Conservation (phyloP, 306 rosid genomes). For the Begonia peltatifolia region DNA sequence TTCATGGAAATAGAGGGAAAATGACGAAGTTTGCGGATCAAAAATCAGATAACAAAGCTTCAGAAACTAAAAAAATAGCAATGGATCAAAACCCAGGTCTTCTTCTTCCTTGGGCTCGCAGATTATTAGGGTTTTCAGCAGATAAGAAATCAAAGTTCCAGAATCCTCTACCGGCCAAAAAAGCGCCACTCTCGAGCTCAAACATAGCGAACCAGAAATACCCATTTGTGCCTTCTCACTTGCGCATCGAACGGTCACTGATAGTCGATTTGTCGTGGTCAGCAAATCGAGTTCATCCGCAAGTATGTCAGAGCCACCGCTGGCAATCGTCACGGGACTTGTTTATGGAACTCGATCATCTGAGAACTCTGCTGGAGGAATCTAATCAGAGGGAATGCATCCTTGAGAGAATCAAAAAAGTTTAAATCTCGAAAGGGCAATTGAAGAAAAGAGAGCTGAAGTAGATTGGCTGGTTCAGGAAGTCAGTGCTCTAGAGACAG, state of each 20-base stretch:
- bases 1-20: constrained; percentile 25
- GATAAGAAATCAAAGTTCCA: constrained; percentile 53
- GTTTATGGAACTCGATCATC: constrained; percentile 76
- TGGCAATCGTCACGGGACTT: constrained; percentile 87
- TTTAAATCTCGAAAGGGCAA: constrained; percentile 28
- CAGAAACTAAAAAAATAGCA: constrained; percentile 24
- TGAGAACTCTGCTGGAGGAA: constrained; percentile 62
- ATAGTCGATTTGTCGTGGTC: constrained; percentile 70
- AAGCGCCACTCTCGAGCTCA: constrained; percentile 31
- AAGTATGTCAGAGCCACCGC: constrained; percentile 42
- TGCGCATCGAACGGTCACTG: constrained; percentile 64
- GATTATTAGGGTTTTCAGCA: constrained; percentile 63
- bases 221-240: constrained; percentile 33
- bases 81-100: constrained; percentile 42
- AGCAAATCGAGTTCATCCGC: constrained; percentile 61
- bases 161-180: constrained; percentile 21
- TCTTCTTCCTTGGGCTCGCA: constrained; percentile 86
- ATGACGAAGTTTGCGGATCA: constrained; percentile 54
- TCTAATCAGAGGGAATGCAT: constrained; percentile 71
- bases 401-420: constrained; percentile 26
- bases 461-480: constrained; percentile 37
- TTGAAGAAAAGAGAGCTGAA: constrained; percentile 29
- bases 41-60: constrained; percentile 53
- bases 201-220: constrained; percentile 31
- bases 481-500: constrained; percentile 44